Conservation (phyloP, 176 grass and related monocot genomes). For the Canna indica region DNA sequence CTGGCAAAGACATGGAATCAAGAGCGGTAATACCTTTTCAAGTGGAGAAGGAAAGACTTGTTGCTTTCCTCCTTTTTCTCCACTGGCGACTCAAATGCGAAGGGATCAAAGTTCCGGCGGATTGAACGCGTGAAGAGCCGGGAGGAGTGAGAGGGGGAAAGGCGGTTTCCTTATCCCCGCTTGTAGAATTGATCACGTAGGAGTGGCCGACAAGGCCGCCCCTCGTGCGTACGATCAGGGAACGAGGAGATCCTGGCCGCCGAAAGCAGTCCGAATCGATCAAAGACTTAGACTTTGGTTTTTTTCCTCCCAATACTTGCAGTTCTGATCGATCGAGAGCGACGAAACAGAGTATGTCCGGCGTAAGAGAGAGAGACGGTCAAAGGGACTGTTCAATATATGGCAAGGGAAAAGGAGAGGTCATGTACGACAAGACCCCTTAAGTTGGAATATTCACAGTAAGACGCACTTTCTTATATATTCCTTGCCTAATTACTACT, state of each 20-base stretch:
- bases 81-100: not conserved
- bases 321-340: not conserved
- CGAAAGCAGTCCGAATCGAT: constrained; percentile 32
- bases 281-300: constrained; percentile 17
- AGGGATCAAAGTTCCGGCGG: not conserved
- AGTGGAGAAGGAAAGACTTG: not conserved
- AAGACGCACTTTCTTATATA: too few relatives aligned
- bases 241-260: constrained; percentile 48
- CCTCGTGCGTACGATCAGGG: constrained; percentile 35
- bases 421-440: not conserved
- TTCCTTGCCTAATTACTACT: too few relatives aligned
- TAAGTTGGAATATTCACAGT: too few relatives aligned
- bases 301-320: not conserved
- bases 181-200: constrained; percentile 15
- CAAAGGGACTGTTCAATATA: constrained; percentile 8
- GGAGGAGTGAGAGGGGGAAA: not conserved
- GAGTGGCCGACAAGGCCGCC: constrained; percentile 39
- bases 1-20: not conserved
- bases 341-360: constrained; percentile 8
- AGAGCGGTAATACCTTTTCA: not conserved
- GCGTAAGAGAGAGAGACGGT: not conserved
- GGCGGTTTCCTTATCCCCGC: not conserved
- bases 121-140: not conserved
- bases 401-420: not conserved
- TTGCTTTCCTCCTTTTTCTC: not conserved